Evolutionary conservation across 2,329 filamentous ascomycete species (phyloP), one percentile per base, ranked within the genome.

Genomic region (Arthrocladium fulminans): DNA sequence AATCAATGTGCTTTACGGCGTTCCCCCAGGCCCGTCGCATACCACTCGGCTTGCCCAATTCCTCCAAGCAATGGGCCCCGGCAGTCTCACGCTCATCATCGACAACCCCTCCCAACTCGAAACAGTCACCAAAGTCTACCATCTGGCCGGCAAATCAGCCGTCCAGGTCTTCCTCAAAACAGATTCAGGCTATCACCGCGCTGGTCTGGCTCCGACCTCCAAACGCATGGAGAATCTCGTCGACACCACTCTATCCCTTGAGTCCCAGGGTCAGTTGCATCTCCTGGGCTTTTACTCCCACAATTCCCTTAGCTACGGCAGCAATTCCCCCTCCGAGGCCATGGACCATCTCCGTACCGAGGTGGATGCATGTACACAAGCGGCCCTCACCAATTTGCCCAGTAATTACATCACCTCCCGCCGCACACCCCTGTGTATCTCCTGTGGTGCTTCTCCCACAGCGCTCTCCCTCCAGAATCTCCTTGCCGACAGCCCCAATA

Each of bases 381-480:
- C 65, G 51, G 40, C 64, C 32, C 56, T 60, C 37, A 6, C 12
- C 37, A 48, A 48, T 24, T 3, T 13, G 2, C 44, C 44, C 9
- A 8, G 9, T 8, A 34, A 20, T 13, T 29, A 29, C 41, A 48
- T 49, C 19, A 48, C 2, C 43, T 55, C 15, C 41, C 54, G n/a
- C 51, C 53, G 12, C 46, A 49, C 54, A 2, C 67, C 66, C 43
- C 56, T 76, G 13, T 69, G 80, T 0, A 69, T 90, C 2, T 86
- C 82, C 0, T 81, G 88, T 0, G 86, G 86, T 4, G 86, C 86
- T 0, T 87, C 86, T 15, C 86, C 86, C 0, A 88, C 85, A 0
- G 79, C 81, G 1, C 80, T 81, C 0, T 74, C 80, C 8, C 71
- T 83, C 22, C 79, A 85, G 59, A 80, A 84, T 56, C 67, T 80